Percentiles rank a stretch among this genome's conserved stretches.
These are phyloP conservation scores for Backusella tarrabulga DNA, from an alignment of 192 early-diverging fungal species.

Conservation along the genomic window DNA sequence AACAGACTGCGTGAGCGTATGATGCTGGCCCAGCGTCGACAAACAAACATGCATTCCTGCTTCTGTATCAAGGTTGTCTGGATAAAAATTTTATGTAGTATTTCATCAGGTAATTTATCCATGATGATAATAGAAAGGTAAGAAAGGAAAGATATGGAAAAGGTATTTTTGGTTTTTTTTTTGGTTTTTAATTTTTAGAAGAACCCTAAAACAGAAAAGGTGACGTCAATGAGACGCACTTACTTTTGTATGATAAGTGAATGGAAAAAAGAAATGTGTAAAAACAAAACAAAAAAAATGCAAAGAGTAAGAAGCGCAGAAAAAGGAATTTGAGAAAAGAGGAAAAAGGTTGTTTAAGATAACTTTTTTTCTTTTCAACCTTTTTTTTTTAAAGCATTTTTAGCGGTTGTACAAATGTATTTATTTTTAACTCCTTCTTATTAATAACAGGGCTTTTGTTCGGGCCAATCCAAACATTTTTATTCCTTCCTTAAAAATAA, in stretches of 20 bases:
- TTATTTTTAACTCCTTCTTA: background rate
- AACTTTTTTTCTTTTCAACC: background rate
- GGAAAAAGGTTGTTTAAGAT: background rate
- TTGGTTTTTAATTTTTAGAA: background rate
- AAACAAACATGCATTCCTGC: slow-evolving; percentile 2
- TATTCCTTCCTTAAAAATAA: background rate
- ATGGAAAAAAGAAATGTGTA: background rate
- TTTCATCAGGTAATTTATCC: background rate
- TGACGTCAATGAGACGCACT: background rate
- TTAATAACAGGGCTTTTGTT: background rate
- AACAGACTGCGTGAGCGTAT: background rate
- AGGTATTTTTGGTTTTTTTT: background rate
- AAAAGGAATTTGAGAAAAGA: background rate
- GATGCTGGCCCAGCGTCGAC: background rate
- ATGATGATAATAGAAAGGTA: background rate
- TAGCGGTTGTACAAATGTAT: background rate
- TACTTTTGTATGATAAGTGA: background rate
- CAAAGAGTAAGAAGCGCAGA: background rate
- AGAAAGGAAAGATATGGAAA: background rate
- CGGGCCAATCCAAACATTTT: background rate
- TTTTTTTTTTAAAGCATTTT: background rate
- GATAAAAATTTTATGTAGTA: background rate
- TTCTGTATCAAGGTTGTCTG: background rate
- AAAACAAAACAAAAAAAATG: background rate
- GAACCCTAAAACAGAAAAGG: background rate